phyloP scores from a whole-genome alignment of 345 rosid genomes.

The Lumnitzera littorea region DNA sequence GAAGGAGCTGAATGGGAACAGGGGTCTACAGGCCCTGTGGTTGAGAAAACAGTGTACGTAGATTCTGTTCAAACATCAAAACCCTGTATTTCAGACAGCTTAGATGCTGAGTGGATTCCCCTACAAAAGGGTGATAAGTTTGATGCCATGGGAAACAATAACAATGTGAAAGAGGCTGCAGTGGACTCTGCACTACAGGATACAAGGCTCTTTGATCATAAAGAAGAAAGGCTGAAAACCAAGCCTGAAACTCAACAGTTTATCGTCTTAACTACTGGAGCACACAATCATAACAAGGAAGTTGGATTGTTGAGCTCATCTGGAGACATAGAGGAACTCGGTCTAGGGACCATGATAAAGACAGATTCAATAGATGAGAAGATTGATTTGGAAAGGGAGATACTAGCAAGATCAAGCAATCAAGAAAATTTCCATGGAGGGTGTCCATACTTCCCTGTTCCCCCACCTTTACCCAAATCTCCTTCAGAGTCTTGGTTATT shows the following conservation, averaged over 20 bases:
- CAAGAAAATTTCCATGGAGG: conserved; percentile 16
- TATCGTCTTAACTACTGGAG: no score
- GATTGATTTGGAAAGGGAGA: conserved; percentile 24
- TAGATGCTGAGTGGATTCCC: conserved; percentile 12
- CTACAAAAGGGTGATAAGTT: conserved; percentile 8
- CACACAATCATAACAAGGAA: no score
- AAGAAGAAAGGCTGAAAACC: conserved; percentile 6
- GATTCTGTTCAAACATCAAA: conserved; percentile 44
- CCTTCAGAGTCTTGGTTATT: conserved; percentile 91
- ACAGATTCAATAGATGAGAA: conserved; percentile 20
- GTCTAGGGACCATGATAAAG: conserved; percentile 15
- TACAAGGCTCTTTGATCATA: conserved; percentile 8
- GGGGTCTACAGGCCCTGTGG: conserved; percentile 26
- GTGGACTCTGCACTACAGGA: conserved; percentile 23
- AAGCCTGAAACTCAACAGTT: no score
- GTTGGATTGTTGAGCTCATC: no score
- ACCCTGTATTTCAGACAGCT: conserved; percentile 17
- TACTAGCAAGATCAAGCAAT: conserved; percentile 15
- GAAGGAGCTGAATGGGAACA: conserved; percentile 42
- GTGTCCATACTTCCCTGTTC: conserved; percentile 30
- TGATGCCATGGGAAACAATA: conserved; percentile 9
- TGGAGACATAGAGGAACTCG: neutral
- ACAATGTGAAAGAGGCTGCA: conserved; percentile 22
- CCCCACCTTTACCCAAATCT: conserved; percentile 71
- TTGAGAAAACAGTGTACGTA: conserved; percentile 73